Percentiles rank a stretch among this genome's conserved stretches.
These are phyloP conservation scores for Fusarium chaquense DNA, from an alignment of 2,329 filamentous ascomycete genomes.

Conservation along the genomic window DNA sequence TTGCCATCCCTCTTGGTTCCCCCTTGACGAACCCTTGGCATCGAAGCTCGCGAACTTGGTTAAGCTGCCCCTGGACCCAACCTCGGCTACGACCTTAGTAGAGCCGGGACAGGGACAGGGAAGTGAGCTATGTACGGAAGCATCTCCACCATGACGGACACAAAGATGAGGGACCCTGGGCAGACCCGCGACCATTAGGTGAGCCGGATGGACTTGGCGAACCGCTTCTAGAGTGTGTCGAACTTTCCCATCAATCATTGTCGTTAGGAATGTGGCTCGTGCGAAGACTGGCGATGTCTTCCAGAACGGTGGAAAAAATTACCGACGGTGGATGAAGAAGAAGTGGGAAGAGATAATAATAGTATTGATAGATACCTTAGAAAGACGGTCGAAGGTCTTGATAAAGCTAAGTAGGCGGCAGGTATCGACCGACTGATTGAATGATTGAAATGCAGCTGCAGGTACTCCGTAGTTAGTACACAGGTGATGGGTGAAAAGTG, in stretches of 20 bases:
- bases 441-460: neutral
- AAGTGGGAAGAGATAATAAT: neutral
- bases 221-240: slow-evolving; percentile 15
- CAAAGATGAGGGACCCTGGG: slow-evolving; percentile 32
- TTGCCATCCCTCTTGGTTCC: slow-evolving; percentile 14
- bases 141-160: slow-evolving; percentile 40
- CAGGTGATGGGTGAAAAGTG: slow-evolving; percentile 5
- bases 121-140: neutral
- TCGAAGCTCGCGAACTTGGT: slow-evolving; percentile 9
- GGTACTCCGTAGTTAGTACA: neutral
- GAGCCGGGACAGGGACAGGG: slow-evolving; percentile 31
- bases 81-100: slow-evolving; percentile 38
- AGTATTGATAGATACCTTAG: neutral
- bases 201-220: slow-evolving; percentile 37
- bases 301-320: neutral
- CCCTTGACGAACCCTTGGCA: slow-evolving; percentile 17
- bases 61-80: slow-evolving; percentile 26
- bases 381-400: neutral
- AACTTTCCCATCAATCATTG: slow-evolving; percentile 43
- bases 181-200: slow-evolving; percentile 21
- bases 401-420: neutral
- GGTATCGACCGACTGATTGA: neutral
- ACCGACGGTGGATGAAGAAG: neutral
- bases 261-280: slow-evolving; percentile 31
- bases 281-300: slow-evolving; percentile 4